Evolutionary conservation across 2,329 filamentous ascomycete genomes (phyloP), one percentile per base, ranked within the genome.

Genomic region (Aspergillus sp.): DNA sequence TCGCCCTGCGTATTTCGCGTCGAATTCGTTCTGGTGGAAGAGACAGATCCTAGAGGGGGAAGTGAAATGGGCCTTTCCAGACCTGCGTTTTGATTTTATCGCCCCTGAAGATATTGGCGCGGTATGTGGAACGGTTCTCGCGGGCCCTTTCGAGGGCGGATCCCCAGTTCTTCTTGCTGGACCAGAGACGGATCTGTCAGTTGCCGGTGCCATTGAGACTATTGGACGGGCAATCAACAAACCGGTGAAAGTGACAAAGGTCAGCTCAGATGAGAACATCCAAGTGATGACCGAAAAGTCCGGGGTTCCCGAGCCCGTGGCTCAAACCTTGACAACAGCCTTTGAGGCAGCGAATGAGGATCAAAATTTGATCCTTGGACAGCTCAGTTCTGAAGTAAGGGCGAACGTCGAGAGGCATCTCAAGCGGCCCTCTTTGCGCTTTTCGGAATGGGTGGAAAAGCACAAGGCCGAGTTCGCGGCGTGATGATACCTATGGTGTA

Each of bases 1-100:
- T 1, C 70, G 80, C 7, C 78, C 79, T 0, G 78, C 69, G 1
- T 71, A 54, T 9, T 83, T 83, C 58, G 75, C 73, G 11, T 81
- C 66, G 12, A 83, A 83, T 58, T 27, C 71, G 17, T 33, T 73
- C 0, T 66, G 64, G 51, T 71, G 69, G 45, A 67, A 63, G 51
- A 44, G 53, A 7, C 67, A 60, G 4, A 70, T 79, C 15, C 27
- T 58, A 3, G 61, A 57, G 0, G 73, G 49, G 6, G 65, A 75
- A 9, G 71, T 78, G 13, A 69, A 67, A 39, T 41, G 77, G 2
- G 63, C 65, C 7, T 62, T 64, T 9, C 69, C 73, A 0, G 62
- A 73, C 4, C 68, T 67, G 11, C 54, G 60, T 41, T 65, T 70
- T 13, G 80, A 83, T 61, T 72, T 61, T 20, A 76, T 82, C 49